These are phyloP conservation scores for Talaromyces rugulosus DNA, from an alignment of 2,329 filamentous ascomycete species.

Conservation along the genomic window DNA sequence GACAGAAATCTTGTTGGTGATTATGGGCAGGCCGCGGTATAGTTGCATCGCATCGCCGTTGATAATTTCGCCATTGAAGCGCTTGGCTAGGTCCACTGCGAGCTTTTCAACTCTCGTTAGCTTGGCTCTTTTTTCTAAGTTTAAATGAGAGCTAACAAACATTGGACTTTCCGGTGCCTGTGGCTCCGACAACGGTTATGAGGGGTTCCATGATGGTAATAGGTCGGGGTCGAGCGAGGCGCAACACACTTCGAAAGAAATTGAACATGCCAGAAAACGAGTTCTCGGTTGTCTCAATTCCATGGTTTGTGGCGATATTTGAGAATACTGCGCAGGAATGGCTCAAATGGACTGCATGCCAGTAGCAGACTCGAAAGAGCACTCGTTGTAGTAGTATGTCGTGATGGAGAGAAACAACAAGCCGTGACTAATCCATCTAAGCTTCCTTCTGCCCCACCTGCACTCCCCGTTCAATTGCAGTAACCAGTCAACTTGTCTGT, in stretches of 20 bases:
- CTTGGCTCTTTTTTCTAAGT: slow-evolving; percentile 19
- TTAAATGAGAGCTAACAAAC: slow-evolving; percentile 42
- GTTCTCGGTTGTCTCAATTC: neutral
- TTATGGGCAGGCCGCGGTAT: slow-evolving; percentile 84
- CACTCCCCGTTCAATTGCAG: neutral
- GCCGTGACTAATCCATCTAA: neutral
- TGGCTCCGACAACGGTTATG: slow-evolving; percentile 80
- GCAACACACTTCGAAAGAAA: slow-evolving; percentile 16
- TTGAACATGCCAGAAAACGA: slow-evolving; percentile 22
- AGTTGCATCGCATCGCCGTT: slow-evolving; percentile 99
- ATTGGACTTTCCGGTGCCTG: slow-evolving; percentile 90
- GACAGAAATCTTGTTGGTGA: slow-evolving; percentile 84
- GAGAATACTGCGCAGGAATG: neutral
- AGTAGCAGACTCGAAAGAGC: neutral
- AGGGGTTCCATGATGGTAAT: slow-evolving; percentile 52
- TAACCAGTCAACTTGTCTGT: neutral
- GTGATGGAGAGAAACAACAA: neutral
- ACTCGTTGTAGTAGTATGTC: neutral
- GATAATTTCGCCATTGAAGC: slow-evolving; percentile 87
- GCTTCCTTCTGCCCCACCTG: neutral
- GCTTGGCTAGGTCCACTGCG: slow-evolving; percentile 78
- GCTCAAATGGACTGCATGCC: neutral
- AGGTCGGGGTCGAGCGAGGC: slow-evolving; percentile 18
- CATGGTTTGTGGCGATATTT: neutral
- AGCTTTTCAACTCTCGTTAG: slow-evolving; percentile 57